Evolutionary conservation across 2,329 filamentous ascomycete species (phyloP), one percentile per base, ranked within the genome.

Genomic region (Endoconidiophora laricicola): DNA sequence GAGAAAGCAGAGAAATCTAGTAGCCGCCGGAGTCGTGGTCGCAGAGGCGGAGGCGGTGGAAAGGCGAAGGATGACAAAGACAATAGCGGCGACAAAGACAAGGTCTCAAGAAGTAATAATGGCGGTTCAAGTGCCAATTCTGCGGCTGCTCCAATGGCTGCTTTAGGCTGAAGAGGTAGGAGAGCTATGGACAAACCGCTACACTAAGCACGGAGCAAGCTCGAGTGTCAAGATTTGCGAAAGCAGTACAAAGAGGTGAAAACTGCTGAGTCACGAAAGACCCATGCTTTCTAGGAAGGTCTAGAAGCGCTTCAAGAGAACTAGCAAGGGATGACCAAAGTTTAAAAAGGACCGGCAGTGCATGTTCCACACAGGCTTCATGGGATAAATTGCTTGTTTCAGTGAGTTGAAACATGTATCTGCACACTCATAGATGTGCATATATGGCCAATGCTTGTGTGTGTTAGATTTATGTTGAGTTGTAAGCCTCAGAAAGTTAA

Each of bases 1-100:
- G 26, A 33, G 46, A 39, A 57, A 60, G 49, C 57, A 3, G 54
- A 57, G 22, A 57, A 58, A 12, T 57, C 57, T 7, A 54, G 59
- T 40, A 55, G 59, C 33, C 58, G 59, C 7, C 57, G 57, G 16
- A 46, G 49, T 23, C 37, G 54, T 26, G 55, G 57, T 2, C 52
- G 57, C 20, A 52, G 55, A 10, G 56, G 55, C 39, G 54, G 61
- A 44, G 56, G 60, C 42, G 55, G 57, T 38, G 18, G 52, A 37
- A 43, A 48, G 45, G 29, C 9, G 7, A 36, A 29, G 5, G 50
- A 45, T 6, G 48, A 52, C 38, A 22, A 38, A 22, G 47, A 12
- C 26, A 43, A 26, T 16, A 12, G 10, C 5, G 44, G 50, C 18
- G 55, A 54, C 2, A 55, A 56, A 38, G 55, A 54, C 6, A 55